These are phyloP conservation scores for Podaxis mareebaensis DNA, from an alignment of 768 basidiomycete species.

Conservation along the genomic window DNA sequence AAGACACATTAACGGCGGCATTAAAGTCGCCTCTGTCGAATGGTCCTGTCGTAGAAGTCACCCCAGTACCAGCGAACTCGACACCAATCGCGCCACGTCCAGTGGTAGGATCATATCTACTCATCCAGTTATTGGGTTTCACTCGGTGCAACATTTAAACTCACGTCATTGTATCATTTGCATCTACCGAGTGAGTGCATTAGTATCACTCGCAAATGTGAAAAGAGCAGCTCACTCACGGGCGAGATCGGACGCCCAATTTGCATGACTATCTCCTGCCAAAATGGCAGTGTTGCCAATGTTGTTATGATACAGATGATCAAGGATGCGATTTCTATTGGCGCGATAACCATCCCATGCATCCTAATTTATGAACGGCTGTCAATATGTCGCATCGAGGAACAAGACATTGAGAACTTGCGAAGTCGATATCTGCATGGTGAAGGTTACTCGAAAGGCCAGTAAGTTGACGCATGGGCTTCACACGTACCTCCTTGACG, in stretches of 20 bases:
- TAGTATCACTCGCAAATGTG: background rate
- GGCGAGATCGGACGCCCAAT: conserved; percentile 60
- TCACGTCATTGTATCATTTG: conserved; percentile 48
- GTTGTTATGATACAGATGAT: conserved; percentile 48
- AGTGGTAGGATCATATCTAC: conserved; percentile 47
- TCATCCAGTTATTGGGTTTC: background rate
- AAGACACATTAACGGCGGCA: conserved; percentile 38
- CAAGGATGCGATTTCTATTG: conserved; percentile 45
- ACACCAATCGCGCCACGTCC: conserved; percentile 55
- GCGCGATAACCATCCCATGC: conserved; percentile 64
- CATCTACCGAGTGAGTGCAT: conserved; percentile 30
- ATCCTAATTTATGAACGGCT: conserved; percentile 39
- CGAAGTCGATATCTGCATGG: conserved; percentile 1
- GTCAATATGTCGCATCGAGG: background rate
- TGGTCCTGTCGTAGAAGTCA: conserved; percentile 45
- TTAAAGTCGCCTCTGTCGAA: conserved; percentile 44
- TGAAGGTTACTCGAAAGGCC: background rate
- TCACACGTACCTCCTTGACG: background rate
- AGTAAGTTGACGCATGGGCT: background rate
- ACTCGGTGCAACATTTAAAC: conserved; percentile 13
- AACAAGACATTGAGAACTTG: background rate
- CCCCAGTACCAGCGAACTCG: conserved; percentile 61
- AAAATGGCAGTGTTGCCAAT: conserved; percentile 57
- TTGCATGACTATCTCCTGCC: conserved; percentile 64
- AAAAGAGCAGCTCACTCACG: conserved; percentile 23